A percentile compares a stretch with the other conserved stretches of the same genome.
phyloP scores from a whole-genome alignment of 352 stramenopile genomes.

The Globisporangium polare region DNA sequence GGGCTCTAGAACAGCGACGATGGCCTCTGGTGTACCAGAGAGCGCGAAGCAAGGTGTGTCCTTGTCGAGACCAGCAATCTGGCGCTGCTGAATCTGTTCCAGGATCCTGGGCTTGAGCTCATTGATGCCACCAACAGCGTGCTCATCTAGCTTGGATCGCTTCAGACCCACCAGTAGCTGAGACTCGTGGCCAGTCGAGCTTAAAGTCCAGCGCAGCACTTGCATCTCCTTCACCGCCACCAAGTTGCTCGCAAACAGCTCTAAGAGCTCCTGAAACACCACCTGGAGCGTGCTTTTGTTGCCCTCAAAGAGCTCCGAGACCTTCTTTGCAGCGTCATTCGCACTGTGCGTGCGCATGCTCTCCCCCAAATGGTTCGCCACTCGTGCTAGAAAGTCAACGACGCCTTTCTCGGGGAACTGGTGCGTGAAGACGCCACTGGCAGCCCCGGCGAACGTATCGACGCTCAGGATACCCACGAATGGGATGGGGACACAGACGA shows the following conservation, averaged over 20 bases:
- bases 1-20: constrained; percentile 16
- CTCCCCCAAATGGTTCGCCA: constrained; percentile 46
- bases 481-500: constrained; percentile 68
- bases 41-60: constrained; percentile 13
- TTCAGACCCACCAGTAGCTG: background rate
- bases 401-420: constrained; percentile 54
- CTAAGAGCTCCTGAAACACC: constrained; percentile 35
- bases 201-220: constrained; percentile 21
- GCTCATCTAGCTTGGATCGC: background rate
- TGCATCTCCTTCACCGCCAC: constrained; percentile 33
- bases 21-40: constrained; percentile 12
- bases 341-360: constrained; percentile 31
- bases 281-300: constrained; percentile 42
- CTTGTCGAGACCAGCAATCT: background rate
- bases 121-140: background rate
- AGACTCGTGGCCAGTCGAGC: background rate
- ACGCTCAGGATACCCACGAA: constrained; percentile 63
- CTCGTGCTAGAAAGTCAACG: constrained; percentile 39
- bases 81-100: constrained; percentile 10
- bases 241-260: constrained; percentile 36
- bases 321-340: constrained; percentile 13
- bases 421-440: constrained; percentile 39
- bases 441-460: constrained; percentile 60
- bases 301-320: constrained; percentile 50
- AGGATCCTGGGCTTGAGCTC: background rate